A percentile compares a stretch with the other conserved stretches of the same genome.
phyloP scores from a whole-genome alignment of 805 yeast genomes.

The Zygotorulaspora danielsina region DNA sequence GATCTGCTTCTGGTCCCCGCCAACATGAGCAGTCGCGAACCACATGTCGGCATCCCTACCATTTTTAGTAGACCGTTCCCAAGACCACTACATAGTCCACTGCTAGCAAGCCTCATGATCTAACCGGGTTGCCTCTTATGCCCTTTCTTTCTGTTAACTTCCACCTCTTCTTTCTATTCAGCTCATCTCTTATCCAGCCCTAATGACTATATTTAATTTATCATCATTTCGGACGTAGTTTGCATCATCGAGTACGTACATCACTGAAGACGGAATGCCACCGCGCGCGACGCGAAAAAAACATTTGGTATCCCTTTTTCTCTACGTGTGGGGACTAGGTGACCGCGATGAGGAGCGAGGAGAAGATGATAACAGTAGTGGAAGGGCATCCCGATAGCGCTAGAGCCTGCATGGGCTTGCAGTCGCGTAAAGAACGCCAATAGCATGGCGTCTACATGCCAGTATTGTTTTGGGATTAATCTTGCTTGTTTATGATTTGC shows the following conservation, averaged over 20 bases:
- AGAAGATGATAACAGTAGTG: background rate
- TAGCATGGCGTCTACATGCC: too few species aligned
- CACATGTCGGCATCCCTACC: background rate
- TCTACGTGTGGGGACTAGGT: background rate
- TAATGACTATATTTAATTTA: too few species aligned
- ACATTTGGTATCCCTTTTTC: background rate
- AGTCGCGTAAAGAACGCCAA: too few species aligned
- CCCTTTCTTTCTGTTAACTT: too few species aligned
- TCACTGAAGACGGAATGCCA: background rate
- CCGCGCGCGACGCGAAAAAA: slow-evolving; percentile 2
- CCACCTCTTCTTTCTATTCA: too few species aligned
- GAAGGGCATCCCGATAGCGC: background rate
- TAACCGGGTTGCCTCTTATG: too few species aligned
- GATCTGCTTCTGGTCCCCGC: background rate
- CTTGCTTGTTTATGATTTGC: slow-evolving; percentile 1
- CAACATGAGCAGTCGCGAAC: background rate
- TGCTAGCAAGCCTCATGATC: too few species aligned
- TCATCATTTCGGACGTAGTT: too few species aligned
- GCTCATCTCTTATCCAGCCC: too few species aligned
- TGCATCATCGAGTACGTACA: background rate
- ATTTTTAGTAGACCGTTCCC: background rate
- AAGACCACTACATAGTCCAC: background rate
- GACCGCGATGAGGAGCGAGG: background rate
- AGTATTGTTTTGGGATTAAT: too few species aligned
- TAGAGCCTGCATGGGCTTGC: too few species aligned